Evolutionary conservation across 1,284 basidiomycete genomes (phyloP).

Genomic region (Puccinia brachypodii): DNA sequence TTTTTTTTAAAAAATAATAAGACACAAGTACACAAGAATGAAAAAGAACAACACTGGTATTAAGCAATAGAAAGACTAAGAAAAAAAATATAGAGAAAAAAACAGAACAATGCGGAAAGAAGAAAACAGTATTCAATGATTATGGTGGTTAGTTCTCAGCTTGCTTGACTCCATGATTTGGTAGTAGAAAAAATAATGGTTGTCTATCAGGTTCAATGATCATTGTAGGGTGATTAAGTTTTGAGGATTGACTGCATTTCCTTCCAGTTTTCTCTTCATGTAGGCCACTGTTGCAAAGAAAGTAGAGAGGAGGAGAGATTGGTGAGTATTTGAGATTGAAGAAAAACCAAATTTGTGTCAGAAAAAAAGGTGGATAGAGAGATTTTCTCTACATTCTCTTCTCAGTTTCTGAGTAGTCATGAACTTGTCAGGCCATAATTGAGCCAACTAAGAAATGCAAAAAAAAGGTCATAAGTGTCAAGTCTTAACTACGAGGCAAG

Average conservation of each 20-base stretch:
- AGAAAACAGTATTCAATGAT: not conserved
- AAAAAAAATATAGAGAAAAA: not conserved
- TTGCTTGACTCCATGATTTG: not conserved
- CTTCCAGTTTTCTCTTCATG: slow-evolving; percentile 23
- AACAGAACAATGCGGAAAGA: not conserved
- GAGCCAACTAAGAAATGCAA: slow-evolving; percentile 10
- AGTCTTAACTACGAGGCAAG: too few species aligned
- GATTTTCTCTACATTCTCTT: slow-evolving; percentile 14
- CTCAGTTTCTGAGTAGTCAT: slow-evolving; percentile 42
- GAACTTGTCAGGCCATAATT: slow-evolving; percentile 45
- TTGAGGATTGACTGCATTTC: slow-evolving; percentile 12
- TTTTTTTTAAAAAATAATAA: too few species aligned
- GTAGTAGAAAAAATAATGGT: not conserved
- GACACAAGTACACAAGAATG: too few species aligned
- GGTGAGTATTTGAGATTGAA: not conserved
- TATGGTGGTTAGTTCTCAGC: not conserved
- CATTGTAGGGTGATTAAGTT: slow-evolving; percentile 21
- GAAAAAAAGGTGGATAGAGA: not conserved
- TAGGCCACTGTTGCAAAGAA: slow-evolving; percentile 3
- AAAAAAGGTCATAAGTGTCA: not conserved
- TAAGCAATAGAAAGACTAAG: not conserved
- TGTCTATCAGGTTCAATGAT: not conserved
- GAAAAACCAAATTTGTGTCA: not conserved
- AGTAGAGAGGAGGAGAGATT: not conserved
- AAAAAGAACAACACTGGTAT: too few species aligned